Conservation (phyloP, 1,284 basidiomycete species). For the Pyrrhoderma noxium region DNA sequence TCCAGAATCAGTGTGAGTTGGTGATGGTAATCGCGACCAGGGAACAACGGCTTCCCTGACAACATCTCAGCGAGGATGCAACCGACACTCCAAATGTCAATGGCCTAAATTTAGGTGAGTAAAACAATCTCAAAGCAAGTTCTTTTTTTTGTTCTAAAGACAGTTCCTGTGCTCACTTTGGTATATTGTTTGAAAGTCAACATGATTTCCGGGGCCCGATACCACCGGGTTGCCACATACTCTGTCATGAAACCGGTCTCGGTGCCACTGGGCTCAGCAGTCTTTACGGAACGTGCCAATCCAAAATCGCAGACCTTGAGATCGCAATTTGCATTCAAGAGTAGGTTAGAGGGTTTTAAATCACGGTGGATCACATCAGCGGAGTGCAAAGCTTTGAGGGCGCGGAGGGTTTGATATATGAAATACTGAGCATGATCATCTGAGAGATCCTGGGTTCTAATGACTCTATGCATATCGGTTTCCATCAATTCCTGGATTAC, state of each 20-base stretch:
- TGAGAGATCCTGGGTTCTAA: conserved; percentile 72
- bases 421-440: conserved; percentile 80
- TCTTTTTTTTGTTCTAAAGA: conserved; percentile 21
- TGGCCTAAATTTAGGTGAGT: conserved; percentile 46
- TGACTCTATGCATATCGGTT: conserved; percentile 66
- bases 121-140: conserved; percentile 18
- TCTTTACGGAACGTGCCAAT: conserved; percentile 80
- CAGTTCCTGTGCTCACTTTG: too few relatives aligned
- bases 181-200: conserved; percentile 95
- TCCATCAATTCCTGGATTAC: conserved; percentile 77
- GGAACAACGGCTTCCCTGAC: conserved; percentile 89
- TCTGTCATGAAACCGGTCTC: conserved; percentile 91
- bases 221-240: conserved; percentile 93
- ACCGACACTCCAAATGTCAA: conserved; percentile 94
- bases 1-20: conserved; percentile 88
- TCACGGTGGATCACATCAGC: conserved; percentile 95
- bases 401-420: conserved; percentile 84
- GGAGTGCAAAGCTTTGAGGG: conserved; percentile 89
- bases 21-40: conserved; percentile 94
- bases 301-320: conserved; percentile 95
- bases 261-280: conserved; percentile 76
- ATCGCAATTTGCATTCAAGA: conserved; percentile 96
- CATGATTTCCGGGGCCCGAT: conserved; percentile 95
- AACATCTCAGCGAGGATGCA: conserved; percentile 98
- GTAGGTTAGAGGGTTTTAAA: conserved; percentile 90